phyloP scores from a whole-genome alignment of 768 basidiomycete species.

The Lentinula detonsa region DNA sequence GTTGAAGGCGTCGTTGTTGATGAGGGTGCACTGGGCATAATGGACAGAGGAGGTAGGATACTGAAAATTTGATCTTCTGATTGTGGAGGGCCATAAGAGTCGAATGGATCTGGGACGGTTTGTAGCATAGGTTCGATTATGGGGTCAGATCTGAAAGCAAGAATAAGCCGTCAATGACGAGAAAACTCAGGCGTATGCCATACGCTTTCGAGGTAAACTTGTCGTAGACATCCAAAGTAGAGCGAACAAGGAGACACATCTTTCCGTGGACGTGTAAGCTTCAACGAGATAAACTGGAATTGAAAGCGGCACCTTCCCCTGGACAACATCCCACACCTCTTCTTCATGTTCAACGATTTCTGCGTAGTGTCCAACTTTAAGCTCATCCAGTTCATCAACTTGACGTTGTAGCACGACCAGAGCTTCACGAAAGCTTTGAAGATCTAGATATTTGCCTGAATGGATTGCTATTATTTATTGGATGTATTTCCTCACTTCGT shows the following conservation, averaged over 20 bases:
- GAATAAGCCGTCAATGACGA: conserved; percentile 8
- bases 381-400: conserved; percentile 84
- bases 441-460: conserved; percentile 42
- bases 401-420: conserved; percentile 76
- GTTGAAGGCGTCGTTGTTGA: conserved; percentile 56
- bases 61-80: conserved; percentile 90
- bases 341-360: conserved; percentile 91
- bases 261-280: conserved; percentile 18
- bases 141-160: conserved; percentile 64
- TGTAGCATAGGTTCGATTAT: conserved; percentile 88
- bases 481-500: conserved; percentile 52
- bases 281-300: conserved; percentile 7
- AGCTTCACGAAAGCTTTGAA: conserved; percentile 85
- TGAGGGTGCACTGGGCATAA: conserved; percentile 51
- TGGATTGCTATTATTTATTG: neutral
- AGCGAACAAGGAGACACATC: conserved; percentile 80
- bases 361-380: conserved; percentile 82
- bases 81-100: conserved; percentile 83
- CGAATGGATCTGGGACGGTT: conserved; percentile 88
- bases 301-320: conserved; percentile 55
- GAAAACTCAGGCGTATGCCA: conserved; percentile 20
- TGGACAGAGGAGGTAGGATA: conserved; percentile 82
- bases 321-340: conserved; percentile 91
- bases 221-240: conserved; percentile 90
- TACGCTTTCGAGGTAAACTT: conserved; percentile 82